Evolutionary conservation across 2,329 filamentous ascomycete genomes (phyloP).

Genomic region (Periconia macrospinosa): DNA sequence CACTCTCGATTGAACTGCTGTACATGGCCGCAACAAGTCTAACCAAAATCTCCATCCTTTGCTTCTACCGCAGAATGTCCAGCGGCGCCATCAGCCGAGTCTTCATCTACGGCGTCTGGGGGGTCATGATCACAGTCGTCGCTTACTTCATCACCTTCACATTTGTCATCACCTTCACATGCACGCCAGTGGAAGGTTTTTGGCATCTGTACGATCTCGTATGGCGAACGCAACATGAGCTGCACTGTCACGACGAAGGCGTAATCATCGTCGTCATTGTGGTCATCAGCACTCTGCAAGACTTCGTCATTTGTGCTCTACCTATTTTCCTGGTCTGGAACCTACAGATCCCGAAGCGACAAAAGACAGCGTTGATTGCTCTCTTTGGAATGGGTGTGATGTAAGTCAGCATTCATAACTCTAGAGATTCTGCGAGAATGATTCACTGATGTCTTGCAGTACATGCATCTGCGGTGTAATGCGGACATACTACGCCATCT

Average conservation of each 20-base stretch:
- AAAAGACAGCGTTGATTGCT: slow-evolving; percentile 50
- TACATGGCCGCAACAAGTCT: slow-evolving; percentile 32
- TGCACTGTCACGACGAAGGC: slow-evolving; percentile 43
- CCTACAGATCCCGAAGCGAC: slow-evolving; percentile 45
- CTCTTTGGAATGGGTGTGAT: slow-evolving; percentile 50
- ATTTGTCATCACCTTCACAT: slow-evolving; percentile 39
- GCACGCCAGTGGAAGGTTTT: slow-evolving; percentile 44
- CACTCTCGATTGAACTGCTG: slow-evolving; percentile 33
- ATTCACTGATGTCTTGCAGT: slow-evolving; percentile 13
- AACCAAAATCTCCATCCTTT: slow-evolving; percentile 38
- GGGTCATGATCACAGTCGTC: slow-evolving; percentile 42
- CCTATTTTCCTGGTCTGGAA: slow-evolving; percentile 50
- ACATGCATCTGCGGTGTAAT: slow-evolving; percentile 40
- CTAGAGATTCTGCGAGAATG: background rate
- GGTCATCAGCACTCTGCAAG: slow-evolving; percentile 43
- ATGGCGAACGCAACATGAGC: slow-evolving; percentile 34
- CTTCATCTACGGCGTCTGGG: slow-evolving; percentile 43
- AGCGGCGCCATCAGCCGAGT: slow-evolving; percentile 33
- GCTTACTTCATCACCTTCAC: slow-evolving; percentile 44
- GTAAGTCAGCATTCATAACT: slow-evolving; percentile 20
- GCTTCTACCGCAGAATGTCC: slow-evolving; percentile 49
- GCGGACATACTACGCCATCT: slow-evolving; percentile 42
- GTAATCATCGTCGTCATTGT: slow-evolving; percentile 44
- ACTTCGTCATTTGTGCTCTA: slow-evolving; percentile 45
- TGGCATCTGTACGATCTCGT: slow-evolving; percentile 41